Conservation (phyloP, 257 asterid species). For the Penstemon newberryi region DNA sequence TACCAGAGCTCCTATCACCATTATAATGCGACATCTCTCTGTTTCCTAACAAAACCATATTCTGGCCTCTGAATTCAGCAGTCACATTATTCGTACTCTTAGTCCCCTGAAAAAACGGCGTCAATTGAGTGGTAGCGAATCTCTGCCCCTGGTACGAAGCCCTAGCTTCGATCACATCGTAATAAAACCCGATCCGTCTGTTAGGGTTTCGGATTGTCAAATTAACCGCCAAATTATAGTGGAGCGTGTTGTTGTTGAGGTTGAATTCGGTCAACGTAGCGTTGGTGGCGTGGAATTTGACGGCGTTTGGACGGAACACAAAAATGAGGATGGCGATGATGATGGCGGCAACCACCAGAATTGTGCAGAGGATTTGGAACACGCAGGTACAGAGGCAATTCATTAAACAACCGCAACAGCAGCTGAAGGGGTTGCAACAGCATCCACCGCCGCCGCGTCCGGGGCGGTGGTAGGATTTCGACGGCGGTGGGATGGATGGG, state of each 20-base stretch:
- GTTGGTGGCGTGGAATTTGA: slow-evolving; percentile 39
- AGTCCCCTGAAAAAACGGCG: slow-evolving; percentile 45
- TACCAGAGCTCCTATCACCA: slow-evolving; percentile 30
- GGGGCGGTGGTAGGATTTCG: slow-evolving; percentile 65
- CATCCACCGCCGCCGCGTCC: slow-evolving; percentile 52
- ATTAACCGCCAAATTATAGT: slow-evolving; percentile 45
- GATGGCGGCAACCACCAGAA: slow-evolving; percentile 33
- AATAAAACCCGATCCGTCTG: slow-evolving; percentile 47
- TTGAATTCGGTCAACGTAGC: slow-evolving; percentile 48
- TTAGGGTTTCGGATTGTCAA: slow-evolving; percentile 55
- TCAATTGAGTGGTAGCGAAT: slow-evolving; percentile 23
- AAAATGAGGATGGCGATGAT: slow-evolving; percentile 39
- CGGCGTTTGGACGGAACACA: slow-evolving; percentile 47
- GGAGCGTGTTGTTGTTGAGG: slow-evolving; percentile 35
- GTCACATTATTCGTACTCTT: slow-evolving; percentile 38
- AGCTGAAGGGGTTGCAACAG: slow-evolving; percentile 55
- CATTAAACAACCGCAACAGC: slow-evolving; percentile 49
- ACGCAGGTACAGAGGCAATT: slow-evolving; percentile 48
- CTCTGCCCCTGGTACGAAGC: slow-evolving; percentile 44
- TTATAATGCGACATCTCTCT: slow-evolving; percentile 25
- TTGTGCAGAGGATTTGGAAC: slow-evolving; percentile 46
- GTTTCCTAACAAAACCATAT: slow-evolving; percentile 22
- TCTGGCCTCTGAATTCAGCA: slow-evolving; percentile 40
- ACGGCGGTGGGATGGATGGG: slow-evolving; percentile 70
- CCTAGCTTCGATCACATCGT: slow-evolving; percentile 49